Conservation (phyloP, 306 rosid genomes). For the Trifolium subterraneum region DNA sequence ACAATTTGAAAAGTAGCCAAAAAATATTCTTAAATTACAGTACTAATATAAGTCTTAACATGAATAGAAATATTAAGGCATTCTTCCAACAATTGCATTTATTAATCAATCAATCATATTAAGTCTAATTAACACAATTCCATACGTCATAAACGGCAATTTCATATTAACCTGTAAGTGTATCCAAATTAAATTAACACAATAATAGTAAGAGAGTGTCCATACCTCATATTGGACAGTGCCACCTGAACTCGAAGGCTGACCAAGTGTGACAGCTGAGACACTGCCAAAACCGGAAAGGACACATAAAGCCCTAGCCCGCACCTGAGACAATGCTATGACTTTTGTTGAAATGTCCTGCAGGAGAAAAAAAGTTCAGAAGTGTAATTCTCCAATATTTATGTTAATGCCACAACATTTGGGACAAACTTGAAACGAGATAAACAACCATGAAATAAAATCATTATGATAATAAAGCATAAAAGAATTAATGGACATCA, state of each 20-base stretch:
- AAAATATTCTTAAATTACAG: not conserved
- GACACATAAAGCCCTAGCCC: constrained; percentile 78
- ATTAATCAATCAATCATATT: not conserved
- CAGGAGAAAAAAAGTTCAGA: constrained; percentile 29
- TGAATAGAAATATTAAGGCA: too few species aligned
- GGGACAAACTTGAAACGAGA: not conserved
- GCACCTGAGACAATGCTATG: constrained; percentile 84
- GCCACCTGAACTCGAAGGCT: constrained; percentile 90
- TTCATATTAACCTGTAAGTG: not conserved
- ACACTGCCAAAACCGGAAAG: constrained; percentile 86
- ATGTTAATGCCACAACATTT: constrained; percentile 18
- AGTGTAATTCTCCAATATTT: constrained; percentile 22
- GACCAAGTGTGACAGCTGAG: constrained; percentile 85
- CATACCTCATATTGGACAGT: constrained; percentile 83
- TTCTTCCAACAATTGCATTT: not conserved
- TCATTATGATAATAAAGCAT: not conserved
- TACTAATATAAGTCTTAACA: not conserved
- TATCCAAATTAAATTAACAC: constrained; percentile 2
- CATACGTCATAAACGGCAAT: not conserved
- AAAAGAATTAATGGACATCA: constrained; percentile 21
- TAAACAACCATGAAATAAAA: constrained; percentile 4
- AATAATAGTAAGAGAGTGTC: constrained; percentile 20
- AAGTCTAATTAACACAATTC: not conserved
- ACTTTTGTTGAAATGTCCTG: constrained; percentile 87
- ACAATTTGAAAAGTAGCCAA: not conserved